These are phyloP conservation scores for Thalia dealbata DNA, from an alignment of 176 grass and related monocot species.

Conservation along the genomic window DNA sequence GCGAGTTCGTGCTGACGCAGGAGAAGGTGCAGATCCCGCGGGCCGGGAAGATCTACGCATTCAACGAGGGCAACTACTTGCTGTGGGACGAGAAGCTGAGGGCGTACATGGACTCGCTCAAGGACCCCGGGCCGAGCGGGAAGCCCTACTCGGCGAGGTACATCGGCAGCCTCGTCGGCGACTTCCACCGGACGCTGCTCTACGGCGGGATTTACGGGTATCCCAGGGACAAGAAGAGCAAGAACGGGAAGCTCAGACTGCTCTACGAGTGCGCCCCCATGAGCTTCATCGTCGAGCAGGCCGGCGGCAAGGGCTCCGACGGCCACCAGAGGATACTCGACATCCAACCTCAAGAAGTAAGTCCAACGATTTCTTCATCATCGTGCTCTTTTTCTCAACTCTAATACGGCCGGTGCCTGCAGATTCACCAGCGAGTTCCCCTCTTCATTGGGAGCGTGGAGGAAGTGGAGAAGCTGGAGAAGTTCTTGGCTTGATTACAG, in stretches of 20 bases:
- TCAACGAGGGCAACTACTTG: conserved; percentile 96
- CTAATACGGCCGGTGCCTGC: background rate
- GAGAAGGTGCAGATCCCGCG: conserved; percentile 78
- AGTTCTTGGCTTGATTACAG: conserved; percentile 50
- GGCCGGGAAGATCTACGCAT: conserved; percentile 84
- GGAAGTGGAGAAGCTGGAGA: conserved; percentile 92
- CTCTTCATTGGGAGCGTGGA: conserved; percentile 91
- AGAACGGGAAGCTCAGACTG: conserved; percentile 94
- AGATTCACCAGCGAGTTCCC: conserved; percentile 94
- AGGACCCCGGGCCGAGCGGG: conserved; percentile 69
- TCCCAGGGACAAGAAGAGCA: conserved; percentile 81
- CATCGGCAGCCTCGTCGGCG: conserved; percentile 97
- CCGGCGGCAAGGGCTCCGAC: conserved; percentile 87
- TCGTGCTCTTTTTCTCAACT: background rate
- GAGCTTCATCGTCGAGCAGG: conserved; percentile 99
- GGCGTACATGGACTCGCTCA: conserved; percentile 96
- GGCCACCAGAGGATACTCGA: conserved; percentile 84
- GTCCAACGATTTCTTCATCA: background rate
- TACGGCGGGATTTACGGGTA: conserved; percentile 99
- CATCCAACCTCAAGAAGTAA: conserved; percentile 72
- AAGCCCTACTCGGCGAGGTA: conserved; percentile 98
- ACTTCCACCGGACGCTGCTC: conserved; percentile 93
- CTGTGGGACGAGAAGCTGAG: conserved; percentile 94
- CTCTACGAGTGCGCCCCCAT: conserved; percentile 98
- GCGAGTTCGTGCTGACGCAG: conserved; percentile 96